Percentiles rank a stretch among this genome's conserved stretches.
Conservation (phyloP, 345 rosid genomes). For the Populus simonii region DNA sequence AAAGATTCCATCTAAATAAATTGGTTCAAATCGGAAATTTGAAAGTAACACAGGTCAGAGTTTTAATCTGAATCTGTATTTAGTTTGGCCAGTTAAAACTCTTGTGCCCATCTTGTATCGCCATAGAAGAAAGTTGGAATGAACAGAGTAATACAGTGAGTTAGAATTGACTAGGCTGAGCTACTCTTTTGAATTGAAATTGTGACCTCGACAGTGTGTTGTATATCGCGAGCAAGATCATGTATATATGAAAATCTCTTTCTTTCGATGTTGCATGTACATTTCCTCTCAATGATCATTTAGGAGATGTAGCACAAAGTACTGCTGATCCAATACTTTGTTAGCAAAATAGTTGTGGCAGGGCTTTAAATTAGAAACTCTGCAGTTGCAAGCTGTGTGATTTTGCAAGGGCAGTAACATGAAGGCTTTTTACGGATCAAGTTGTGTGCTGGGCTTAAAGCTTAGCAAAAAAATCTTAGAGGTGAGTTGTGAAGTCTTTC, state of each 20-base stretch:
- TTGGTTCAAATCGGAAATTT: not conserved
- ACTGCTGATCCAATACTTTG: no score
- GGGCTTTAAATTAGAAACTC: no score
- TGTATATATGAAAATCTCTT: constrained; percentile 28
- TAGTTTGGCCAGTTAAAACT: constrained; percentile 20
- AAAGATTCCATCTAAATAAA: constrained; percentile 28
- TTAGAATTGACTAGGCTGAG: constrained; percentile 19
- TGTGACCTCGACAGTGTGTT: constrained; percentile 29
- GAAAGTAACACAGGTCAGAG: constrained; percentile 9
- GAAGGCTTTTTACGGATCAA: no score
- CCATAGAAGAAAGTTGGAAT: constrained; percentile 18
- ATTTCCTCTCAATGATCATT: constrained; percentile 1
- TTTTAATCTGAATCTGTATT: constrained; percentile 22
- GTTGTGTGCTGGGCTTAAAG: no score
- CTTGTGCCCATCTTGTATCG: constrained; percentile 8
- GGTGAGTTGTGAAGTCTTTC: no score
- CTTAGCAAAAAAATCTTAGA: no score
- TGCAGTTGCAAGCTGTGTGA: no score
- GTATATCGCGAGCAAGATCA: constrained; percentile 29
- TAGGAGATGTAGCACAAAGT: no score
- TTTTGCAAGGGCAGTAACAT: no score
- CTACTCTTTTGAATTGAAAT: constrained; percentile 22
- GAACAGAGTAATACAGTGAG: constrained; percentile 9
- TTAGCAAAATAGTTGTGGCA: no score
- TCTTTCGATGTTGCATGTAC: constrained; percentile 13